Evolutionary conservation across 176 grass and related monocot genomes (phyloP).

Genomic region (Zizania latifolia): DNA sequence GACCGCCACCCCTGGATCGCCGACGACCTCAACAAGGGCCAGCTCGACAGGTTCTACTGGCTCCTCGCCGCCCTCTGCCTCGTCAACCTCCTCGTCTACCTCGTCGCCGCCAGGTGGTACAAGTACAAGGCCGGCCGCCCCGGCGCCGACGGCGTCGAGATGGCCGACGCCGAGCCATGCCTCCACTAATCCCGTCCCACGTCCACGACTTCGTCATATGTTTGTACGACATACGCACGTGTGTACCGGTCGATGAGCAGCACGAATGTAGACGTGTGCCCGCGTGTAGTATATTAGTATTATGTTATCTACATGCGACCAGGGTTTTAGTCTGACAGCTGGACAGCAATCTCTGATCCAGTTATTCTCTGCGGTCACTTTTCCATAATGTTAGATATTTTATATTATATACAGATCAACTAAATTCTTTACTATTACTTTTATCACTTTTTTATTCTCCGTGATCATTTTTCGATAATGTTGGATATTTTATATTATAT

Average conservation of each 20-base stretch:
- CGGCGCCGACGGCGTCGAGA: slow-evolving; percentile 34
- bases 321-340: too few relatives aligned
- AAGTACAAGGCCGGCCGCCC: slow-evolving; percentile 58
- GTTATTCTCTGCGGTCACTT: too few relatives aligned
- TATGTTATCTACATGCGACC: too few relatives aligned
- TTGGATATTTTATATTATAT: too few relatives aligned
- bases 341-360: too few relatives aligned
- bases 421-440: too few relatives aligned
- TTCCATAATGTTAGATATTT: too few relatives aligned
- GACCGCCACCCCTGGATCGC: slow-evolving; percentile 56
- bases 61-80: slow-evolving; percentile 59
- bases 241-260: not conserved
- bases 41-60: slow-evolving; percentile 94
- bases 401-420: too few relatives aligned
- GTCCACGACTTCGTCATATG: not conserved
- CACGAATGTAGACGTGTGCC: not conserved
- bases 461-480: too few relatives aligned
- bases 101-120: slow-evolving; percentile 70
- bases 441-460: too few relatives aligned
- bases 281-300: slow-evolving; percentile 24
- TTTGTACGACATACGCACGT: not conserved
- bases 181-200: slow-evolving; percentile 27
- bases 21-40: slow-evolving; percentile 63
- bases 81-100: slow-evolving; percentile 50
- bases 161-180: slow-evolving; percentile 46